Percentiles rank a stretch among this genome's conserved stretches.
These are phyloP conservation scores for Neltuma alba DNA, from an alignment of 306 rosid genomes.

Conservation along the genomic window DNA sequence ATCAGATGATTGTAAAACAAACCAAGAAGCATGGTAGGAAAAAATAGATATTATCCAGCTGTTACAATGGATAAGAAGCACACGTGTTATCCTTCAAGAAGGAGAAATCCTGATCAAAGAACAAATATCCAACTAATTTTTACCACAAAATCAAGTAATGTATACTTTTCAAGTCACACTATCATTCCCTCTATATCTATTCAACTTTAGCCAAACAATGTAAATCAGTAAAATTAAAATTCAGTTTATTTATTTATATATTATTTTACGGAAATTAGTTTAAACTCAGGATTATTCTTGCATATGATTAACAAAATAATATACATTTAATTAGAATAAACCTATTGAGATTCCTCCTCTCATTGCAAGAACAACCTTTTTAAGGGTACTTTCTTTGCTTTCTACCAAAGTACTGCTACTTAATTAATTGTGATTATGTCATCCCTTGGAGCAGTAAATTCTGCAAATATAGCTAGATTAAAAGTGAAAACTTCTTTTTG, in stretches of 20 bases:
- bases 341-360: neutral
- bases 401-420: constrained; percentile 26
- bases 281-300: no score
- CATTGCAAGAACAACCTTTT: neutral
- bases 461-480: constrained; percentile 7
- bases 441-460: constrained; percentile 28
- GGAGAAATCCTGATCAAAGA: constrained; percentile 39
- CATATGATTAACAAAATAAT: neutral
- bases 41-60: constrained; percentile 12
- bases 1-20: neutral
- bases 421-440: neutral
- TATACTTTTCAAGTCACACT: constrained; percentile 2
- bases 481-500: constrained; percentile 16
- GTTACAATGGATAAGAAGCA: constrained; percentile 48
- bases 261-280: neutral
- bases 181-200: neutral
- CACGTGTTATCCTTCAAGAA: constrained; percentile 49
- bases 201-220: neutral
- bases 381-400: neutral
- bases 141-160: constrained; percentile 27
- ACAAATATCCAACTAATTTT: constrained; percentile 24
- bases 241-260: neutral
- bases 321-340: constrained; percentile 24
- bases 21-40: constrained; percentile 12
- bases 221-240: neutral